Percentiles rank a stretch among this genome's conserved stretches.
Conservation (phyloP, 371 early-diverging fungal genomes). For the Mucor circinelloides region DNA sequence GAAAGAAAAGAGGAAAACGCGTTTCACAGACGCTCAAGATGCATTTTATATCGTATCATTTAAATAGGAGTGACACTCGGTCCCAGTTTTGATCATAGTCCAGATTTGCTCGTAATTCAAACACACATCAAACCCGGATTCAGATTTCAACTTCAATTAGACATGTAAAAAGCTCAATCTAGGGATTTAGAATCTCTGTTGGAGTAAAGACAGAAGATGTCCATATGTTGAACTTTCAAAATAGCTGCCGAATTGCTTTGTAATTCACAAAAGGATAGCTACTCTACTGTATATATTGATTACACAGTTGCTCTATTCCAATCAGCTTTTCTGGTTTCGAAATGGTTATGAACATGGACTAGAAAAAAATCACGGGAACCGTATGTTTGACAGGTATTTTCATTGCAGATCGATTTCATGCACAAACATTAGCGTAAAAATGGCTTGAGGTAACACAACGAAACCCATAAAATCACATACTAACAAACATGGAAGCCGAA, state of each 20-base stretch:
- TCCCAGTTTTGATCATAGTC: neutral
- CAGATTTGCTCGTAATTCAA: neutral
- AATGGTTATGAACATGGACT: neutral
- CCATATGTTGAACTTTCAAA: neutral
- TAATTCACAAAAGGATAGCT: neutral
- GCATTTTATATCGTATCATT: neutral
- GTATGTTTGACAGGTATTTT: neutral
- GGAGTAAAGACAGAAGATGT: too few relatives aligned
- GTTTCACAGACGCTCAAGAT: neutral
- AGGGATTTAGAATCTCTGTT: too few relatives aligned
- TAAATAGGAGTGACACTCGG: neutral
- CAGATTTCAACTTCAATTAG: neutral
- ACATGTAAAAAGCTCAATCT: neutral
- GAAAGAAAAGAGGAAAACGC: neutral
- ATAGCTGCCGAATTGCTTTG: neutral
- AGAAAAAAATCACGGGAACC: neutral
- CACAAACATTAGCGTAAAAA: neutral
- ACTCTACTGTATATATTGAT: neutral
- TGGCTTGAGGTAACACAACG: neutral
- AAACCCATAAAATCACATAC: neutral
- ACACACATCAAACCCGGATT: conserved; percentile 1
- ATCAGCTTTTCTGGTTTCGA: neutral
- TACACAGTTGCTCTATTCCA: neutral
- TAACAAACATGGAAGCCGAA: too few relatives aligned
- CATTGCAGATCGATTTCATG: neutral